Percentiles rank a stretch among this genome's conserved stretches.
Evolutionary conservation across 1,139 yeast species (phyloP).

Genomic region (Meyerozyma carpophila): DNA sequence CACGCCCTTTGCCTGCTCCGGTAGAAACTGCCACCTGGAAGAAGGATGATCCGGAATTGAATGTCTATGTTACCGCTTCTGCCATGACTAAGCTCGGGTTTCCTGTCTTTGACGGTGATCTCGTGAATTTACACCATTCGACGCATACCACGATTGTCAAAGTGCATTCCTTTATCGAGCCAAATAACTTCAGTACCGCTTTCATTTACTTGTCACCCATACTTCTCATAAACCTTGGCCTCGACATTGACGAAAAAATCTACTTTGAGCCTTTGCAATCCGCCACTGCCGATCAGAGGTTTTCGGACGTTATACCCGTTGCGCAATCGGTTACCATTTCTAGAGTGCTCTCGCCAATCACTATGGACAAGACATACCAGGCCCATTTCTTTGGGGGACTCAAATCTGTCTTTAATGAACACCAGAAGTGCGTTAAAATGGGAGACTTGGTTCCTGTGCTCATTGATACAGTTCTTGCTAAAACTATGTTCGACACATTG

Average conservation of each 20-base stretch:
- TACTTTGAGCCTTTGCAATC: slow-evolving; percentile 16
- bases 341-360: slow-evolving; percentile 64
- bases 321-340: slow-evolving; percentile 49
- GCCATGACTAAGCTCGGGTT: slow-evolving; percentile 54
- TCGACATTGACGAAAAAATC: slow-evolving; percentile 26
- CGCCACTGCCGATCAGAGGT: slow-evolving; percentile 4
- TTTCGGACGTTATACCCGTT: slow-evolving; percentile 14
- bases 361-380: slow-evolving; percentile 65
- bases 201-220: slow-evolving; percentile 60
- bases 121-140: slow-evolving; percentile 31
- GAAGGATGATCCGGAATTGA: slow-evolving; percentile 38
- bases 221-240: slow-evolving; percentile 46
- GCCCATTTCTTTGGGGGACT: slow-evolving; percentile 59
- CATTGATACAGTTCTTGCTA: slow-evolving; percentile 66
- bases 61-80: slow-evolving; percentile 48
- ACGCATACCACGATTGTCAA: slow-evolving; percentile 31
- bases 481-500: slow-evolving; percentile 43
- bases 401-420: slow-evolving; percentile 55
- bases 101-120: slow-evolving; percentile 63
- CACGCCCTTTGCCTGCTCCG: slow-evolving; percentile 24
- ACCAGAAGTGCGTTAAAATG: slow-evolving; percentile 50
- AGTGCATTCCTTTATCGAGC: slow-evolving; percentile 60
- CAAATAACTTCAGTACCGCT: slow-evolving; percentile 40
- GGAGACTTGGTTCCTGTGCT: slow-evolving; percentile 75
- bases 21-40: slow-evolving; percentile 20